A percentile compares a stretch with the other conserved stretches of the same genome.
These are phyloP conservation scores for Musa itinerans DNA, from an alignment of 176 grass and related monocot genomes.

Conservation along the genomic window DNA sequence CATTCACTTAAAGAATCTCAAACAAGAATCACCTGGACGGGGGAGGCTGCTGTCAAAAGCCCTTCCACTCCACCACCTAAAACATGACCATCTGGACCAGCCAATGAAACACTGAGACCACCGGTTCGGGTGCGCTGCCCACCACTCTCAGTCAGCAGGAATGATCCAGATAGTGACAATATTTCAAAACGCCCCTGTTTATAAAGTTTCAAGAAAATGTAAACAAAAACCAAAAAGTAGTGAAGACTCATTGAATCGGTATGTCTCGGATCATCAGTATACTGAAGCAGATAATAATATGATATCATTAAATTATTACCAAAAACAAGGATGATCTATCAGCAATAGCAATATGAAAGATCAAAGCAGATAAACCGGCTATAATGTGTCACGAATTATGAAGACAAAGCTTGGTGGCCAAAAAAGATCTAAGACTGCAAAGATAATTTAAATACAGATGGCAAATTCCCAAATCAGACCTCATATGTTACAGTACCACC, in stretches of 20 bases:
- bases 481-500: constrained; percentile 86
- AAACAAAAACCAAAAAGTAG: background rate
- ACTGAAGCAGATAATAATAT: no score
- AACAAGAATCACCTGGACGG: constrained; percentile 52
- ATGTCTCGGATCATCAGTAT: background rate
- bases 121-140: constrained; percentile 78
- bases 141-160: constrained; percentile 52
- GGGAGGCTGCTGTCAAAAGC: constrained; percentile 71
- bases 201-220: background rate
- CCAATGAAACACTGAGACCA: constrained; percentile 84
- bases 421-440: background rate
- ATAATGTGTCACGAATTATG: no score
- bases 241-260: background rate
- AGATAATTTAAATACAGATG: background rate
- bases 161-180: constrained; percentile 72
- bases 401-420: no score
- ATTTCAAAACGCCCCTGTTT: constrained; percentile 90
- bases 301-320: no score
- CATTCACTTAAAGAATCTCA: background rate
- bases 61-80: constrained; percentile 81
- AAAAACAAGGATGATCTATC: no score
- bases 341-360: no score
- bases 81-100: constrained; percentile 84
- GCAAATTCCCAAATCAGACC: constrained; percentile 28
- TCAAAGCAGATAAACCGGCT: background rate